Conservation (phyloP, 495 filamentous ascomycete genomes). For the Lichina pygmaea region DNA sequence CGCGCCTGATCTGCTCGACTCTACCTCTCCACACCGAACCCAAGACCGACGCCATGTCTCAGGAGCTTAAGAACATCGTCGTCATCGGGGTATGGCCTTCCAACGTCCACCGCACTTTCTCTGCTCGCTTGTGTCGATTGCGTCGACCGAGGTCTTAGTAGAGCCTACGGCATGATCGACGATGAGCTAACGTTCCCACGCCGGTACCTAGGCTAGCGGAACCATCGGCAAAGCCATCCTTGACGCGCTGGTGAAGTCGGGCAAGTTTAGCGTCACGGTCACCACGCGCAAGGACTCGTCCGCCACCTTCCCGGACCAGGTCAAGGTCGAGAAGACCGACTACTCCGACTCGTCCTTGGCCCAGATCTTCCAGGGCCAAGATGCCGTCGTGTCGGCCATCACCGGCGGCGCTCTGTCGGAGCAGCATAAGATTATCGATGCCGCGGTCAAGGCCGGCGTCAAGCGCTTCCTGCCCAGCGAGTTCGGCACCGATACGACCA, state of each 20-base stretch:
- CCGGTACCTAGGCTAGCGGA: conserved; percentile 18
- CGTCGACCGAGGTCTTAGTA: neutral
- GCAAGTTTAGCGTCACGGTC: conserved; percentile 28
- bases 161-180: no score
- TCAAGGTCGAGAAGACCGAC: conserved; percentile 24
- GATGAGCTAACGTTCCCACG: no score
- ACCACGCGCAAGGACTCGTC: conserved; percentile 16
- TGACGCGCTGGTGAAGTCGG: conserved; percentile 10
- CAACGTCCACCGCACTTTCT: neutral
- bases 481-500: conserved; percentile 14
- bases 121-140: neutral
- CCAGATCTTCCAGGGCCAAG: conserved; percentile 17
- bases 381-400: conserved; percentile 19
- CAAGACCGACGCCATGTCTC: neutral
- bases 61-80: neutral
- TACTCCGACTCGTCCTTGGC: conserved; percentile 27
- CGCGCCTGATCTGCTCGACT: no score
- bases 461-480: conserved; percentile 16
- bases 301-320: conserved; percentile 14
- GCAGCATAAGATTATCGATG: conserved; percentile 13
- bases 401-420: conserved; percentile 6
- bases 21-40: no score
- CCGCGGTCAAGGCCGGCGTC: conserved; percentile 12
- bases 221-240: conserved; percentile 21
- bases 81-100: neutral